These are phyloP conservation scores for Tirmania nivea DNA, from an alignment of 495 filamentous ascomycete species.

Conservation along the genomic window DNA sequence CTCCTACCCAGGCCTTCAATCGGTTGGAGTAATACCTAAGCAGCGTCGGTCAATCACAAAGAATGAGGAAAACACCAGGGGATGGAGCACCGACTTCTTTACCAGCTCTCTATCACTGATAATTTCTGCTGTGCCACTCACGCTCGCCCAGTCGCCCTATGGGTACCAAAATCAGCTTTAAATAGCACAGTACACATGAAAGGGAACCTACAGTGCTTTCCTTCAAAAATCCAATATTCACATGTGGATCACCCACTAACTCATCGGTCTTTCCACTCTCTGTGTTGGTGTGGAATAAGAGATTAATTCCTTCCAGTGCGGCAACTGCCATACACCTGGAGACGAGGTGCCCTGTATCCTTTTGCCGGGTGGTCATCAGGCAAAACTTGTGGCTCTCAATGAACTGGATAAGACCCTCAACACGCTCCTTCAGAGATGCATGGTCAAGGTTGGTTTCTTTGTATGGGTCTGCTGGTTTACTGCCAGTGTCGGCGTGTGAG, in stretches of 20 bases:
- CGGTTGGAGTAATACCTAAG: slow-evolving; percentile 35
- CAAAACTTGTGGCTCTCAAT: slow-evolving; percentile 54
- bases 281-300: slow-evolving; percentile 86
- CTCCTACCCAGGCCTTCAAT: slow-evolving; percentile 75
- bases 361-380: slow-evolving; percentile 46
- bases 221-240: slow-evolving; percentile 75
- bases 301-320: slow-evolving; percentile 55
- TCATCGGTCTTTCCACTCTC: slow-evolving; percentile 84
- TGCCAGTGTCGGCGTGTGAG: too few relatives aligned
- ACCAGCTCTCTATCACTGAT: slow-evolving; percentile 44
- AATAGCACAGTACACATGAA: background rate
- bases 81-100: slow-evolving; percentile 32
- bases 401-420: slow-evolving; percentile 52
- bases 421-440: slow-evolving; percentile 47
- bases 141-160: slow-evolving; percentile 47
- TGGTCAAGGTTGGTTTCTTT: slow-evolving; percentile 58
- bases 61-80: background rate
- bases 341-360: slow-evolving; percentile 35
- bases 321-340: slow-evolving; percentile 81
- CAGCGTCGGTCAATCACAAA: background rate
- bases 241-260: slow-evolving; percentile 46
- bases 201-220: slow-evolving; percentile 34
- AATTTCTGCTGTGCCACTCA: slow-evolving; percentile 49
- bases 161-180: background rate
- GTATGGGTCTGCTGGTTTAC: too few relatives aligned